Evolutionary conservation across 2,329 filamentous ascomycete species (phyloP).

Genomic region (Fusarium paranaense): DNA sequence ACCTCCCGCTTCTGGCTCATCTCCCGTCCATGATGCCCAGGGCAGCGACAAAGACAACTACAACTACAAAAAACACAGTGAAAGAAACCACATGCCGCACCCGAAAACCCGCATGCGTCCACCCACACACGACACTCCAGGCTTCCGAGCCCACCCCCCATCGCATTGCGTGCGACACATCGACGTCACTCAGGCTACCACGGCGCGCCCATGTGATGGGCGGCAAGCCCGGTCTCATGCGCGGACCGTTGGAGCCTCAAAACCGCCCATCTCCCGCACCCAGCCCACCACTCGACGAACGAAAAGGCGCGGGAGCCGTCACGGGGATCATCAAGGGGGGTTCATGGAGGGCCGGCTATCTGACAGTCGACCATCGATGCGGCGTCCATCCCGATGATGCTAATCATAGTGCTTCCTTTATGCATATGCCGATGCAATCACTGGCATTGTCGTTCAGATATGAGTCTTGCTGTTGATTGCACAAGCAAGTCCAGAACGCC

Average conservation of each 20-base stretch:
- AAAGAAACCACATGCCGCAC: not conserved
- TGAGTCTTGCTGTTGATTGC: constrained; percentile 1
- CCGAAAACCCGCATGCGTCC: constrained; percentile 7
- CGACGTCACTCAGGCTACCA: constrained; percentile 33
- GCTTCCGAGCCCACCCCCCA: constrained; percentile 12
- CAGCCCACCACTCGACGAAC: not conserved
- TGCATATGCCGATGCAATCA: not conserved
- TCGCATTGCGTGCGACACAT: constrained; percentile 24
- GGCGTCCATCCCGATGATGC: not conserved
- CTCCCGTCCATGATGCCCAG: not conserved
- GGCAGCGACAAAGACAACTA: not conserved
- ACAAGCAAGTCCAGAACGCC: constrained; percentile 9
- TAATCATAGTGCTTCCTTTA: not conserved
- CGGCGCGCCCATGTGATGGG: constrained; percentile 33
- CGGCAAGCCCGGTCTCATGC: constrained; percentile 33
- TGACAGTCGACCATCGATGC: not conserved
- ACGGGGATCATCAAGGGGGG: not conserved
- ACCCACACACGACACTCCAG: not conserved
- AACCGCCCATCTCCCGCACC: not conserved
- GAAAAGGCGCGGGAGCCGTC: not conserved
- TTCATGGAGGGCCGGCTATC: not conserved
- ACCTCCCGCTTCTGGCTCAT: not conserved
- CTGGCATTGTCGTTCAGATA: not conserved
- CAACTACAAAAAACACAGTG: not conserved
- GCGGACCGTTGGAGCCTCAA: constrained; percentile 18